Conservation (phyloP, 768 basidiomycete genomes). For the Tylopilus balloui region DNA sequence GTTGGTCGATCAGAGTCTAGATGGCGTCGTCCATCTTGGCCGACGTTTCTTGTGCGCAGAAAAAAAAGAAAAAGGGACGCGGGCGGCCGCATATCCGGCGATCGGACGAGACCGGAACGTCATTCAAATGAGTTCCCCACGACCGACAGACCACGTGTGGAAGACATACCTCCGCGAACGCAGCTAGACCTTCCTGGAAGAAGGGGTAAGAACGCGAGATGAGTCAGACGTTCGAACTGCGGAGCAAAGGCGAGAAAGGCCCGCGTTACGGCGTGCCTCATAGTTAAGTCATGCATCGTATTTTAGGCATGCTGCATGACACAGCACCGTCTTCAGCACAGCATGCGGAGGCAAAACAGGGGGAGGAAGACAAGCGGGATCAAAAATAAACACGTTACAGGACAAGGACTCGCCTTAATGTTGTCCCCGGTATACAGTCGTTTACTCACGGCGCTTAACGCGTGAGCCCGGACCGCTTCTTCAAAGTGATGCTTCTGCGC, state of each 20-base stretch:
- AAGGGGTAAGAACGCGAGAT: conserved; percentile 10
- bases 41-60: conserved; percentile 13
- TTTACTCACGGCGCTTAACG: conserved; percentile 44
- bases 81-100: neutral
- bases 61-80: neutral
- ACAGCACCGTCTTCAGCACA: neutral
- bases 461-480: conserved; percentile 45
- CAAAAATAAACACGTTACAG: too few species aligned
- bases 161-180: conserved; percentile 45
- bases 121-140: neutral
- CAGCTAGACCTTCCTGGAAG: conserved; percentile 62
- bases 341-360: neutral
- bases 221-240: conserved; percentile 12
- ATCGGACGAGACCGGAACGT: conserved; percentile 10
- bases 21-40: conserved; percentile 19
- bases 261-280: conserved; percentile 3
- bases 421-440: conserved; percentile 59
- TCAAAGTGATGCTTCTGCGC: conserved; percentile 50
- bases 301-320: too few species aligned
- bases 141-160: conserved; percentile 2
- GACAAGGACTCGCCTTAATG: conserved; percentile 51
- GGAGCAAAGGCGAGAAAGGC: neutral
- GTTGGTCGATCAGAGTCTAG: conserved; percentile 18
- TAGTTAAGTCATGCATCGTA: neutral
- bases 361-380: neutral